These are phyloP conservation scores for Diospyros lotus DNA, from an alignment of 148 eudicot species.

Conservation along the genomic window DNA sequence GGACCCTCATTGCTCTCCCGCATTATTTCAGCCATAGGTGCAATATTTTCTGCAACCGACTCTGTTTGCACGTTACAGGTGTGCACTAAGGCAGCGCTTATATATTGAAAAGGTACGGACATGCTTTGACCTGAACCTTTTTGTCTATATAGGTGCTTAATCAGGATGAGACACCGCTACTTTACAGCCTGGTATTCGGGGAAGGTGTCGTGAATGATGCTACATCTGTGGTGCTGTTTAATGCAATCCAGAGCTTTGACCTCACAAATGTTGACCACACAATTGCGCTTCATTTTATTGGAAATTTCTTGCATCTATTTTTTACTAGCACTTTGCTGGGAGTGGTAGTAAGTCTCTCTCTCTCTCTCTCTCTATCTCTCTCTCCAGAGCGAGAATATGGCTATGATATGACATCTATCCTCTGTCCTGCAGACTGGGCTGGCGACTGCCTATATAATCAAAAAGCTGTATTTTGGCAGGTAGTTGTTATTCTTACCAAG, in stretches of 20 bases:
- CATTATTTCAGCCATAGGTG: conserved; percentile 63
- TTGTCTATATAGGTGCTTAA: conserved; percentile 56
- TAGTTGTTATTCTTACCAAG: conserved; percentile 15
- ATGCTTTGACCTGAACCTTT: conserved; percentile 14
- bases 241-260: conserved; percentile 65
- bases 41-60: conserved; percentile 84
- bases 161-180: conserved; percentile 82
- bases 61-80: conserved; percentile 89
- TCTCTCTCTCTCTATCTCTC: conserved; percentile 13
- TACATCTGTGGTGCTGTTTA: conserved; percentile 74
- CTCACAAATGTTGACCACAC: conserved; percentile 39
- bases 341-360: conserved; percentile 39
- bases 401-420: conserved; percentile 8
- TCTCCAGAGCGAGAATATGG: not conserved
- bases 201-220: conserved; percentile 89
- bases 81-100: conserved; percentile 14
- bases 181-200: conserved; percentile 80
- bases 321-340: conserved; percentile 63
- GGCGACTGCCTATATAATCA: conserved; percentile 63
- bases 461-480: conserved; percentile 73
- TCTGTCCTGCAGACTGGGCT: conserved; percentile 64
- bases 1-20: conserved; percentile 17
- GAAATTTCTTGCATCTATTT: conserved; percentile 57
- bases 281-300: conserved; percentile 44
- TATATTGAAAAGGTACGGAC: not conserved